Conservation (phyloP, 164 flowering plant genomes). For the Euptelea pleiosperma region DNA sequence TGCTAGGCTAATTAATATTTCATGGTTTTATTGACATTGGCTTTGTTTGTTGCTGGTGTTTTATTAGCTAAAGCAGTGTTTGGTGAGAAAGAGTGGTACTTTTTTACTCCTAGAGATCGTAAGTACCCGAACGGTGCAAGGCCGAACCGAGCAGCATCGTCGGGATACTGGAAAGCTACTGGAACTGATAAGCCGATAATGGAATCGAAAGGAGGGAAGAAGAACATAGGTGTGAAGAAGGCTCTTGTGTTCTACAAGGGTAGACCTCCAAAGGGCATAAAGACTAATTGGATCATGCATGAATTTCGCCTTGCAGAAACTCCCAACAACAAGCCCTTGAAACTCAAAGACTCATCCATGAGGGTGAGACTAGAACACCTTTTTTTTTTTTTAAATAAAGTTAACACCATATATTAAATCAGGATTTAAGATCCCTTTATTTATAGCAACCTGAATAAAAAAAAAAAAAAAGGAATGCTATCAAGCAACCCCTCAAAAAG, state of each 20-base stretch:
- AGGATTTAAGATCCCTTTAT: too few species aligned
- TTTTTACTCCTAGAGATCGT: too few species aligned
- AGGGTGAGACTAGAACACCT: too few species aligned
- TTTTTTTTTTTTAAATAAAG: too few species aligned
- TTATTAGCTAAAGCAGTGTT: conserved; percentile 32
- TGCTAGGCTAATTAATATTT: too few species aligned
- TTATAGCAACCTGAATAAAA: too few species aligned
- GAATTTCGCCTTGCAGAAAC: conserved; percentile 43
- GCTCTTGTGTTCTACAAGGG: conserved; percentile 56
- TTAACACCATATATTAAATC: too few species aligned
- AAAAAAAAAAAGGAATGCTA: too few species aligned
- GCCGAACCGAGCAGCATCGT: conserved; percentile 55
- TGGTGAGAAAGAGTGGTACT: too few species aligned
- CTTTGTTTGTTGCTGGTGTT: too few species aligned
- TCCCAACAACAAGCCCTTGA: conserved; percentile 1
- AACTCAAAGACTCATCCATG: conserved; percentile 21
- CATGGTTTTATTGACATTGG: neutral
- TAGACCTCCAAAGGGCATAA: conserved; percentile 49
- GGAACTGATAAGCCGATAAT: conserved; percentile 35
- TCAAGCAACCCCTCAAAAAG: too few species aligned
- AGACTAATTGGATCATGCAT: conserved; percentile 61
- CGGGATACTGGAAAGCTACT: too few species aligned
- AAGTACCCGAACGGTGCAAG: conserved; percentile 56
- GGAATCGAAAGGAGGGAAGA: conserved; percentile 5
- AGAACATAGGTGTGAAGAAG: conserved; percentile 50